Conservation (phyloP, 2,329 filamentous ascomycete genomes). For the Epicoccum sorghinum region DNA sequence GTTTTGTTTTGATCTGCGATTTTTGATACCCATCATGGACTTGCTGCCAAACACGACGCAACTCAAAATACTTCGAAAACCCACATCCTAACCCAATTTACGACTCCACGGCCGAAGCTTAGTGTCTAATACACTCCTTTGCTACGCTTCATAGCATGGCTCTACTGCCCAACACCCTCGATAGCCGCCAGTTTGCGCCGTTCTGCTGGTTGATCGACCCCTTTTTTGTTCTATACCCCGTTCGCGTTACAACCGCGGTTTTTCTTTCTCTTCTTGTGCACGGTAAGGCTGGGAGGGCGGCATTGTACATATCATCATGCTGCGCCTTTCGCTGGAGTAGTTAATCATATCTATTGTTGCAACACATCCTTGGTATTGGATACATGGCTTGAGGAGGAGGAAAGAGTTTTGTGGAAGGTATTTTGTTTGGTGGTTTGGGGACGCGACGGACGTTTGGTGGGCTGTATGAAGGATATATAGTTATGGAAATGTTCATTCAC, state of each 20-base stretch:
- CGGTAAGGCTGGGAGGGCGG: slow-evolving; percentile 1
- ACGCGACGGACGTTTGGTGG: too few species aligned
- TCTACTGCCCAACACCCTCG: neutral
- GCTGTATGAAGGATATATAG: too few species aligned
- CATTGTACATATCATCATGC: slow-evolving; percentile 23
- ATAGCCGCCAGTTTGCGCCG: neutral
- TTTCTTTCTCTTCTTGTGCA: slow-evolving; percentile 12
- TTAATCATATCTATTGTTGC: slow-evolving; percentile 5
- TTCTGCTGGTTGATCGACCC: slow-evolving; percentile 17
- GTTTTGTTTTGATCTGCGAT: slow-evolving; percentile 31
- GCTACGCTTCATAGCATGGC: slow-evolving; percentile 18
- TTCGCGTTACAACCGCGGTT: slow-evolving; percentile 15
- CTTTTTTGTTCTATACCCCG: slow-evolving; percentile 36
- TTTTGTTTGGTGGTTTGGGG: too few species aligned
- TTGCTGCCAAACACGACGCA: slow-evolving; percentile 9
- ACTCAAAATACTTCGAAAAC: neutral
- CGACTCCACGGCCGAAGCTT: slow-evolving; percentile 22
- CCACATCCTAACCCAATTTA: slow-evolving; percentile 1
- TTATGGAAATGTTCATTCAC: too few species aligned
- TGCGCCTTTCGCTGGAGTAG: slow-evolving; percentile 1
- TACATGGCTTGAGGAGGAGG: too few species aligned
- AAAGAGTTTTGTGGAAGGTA: too few species aligned
- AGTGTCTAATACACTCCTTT: slow-evolving; percentile 39
- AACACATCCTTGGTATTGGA: too few species aligned
- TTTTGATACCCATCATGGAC: slow-evolving; percentile 35